These are phyloP conservation scores for Aspergillus sojae DNA, from an alignment of 2,329 filamentous ascomycete genomes.

Conservation along the genomic window DNA sequence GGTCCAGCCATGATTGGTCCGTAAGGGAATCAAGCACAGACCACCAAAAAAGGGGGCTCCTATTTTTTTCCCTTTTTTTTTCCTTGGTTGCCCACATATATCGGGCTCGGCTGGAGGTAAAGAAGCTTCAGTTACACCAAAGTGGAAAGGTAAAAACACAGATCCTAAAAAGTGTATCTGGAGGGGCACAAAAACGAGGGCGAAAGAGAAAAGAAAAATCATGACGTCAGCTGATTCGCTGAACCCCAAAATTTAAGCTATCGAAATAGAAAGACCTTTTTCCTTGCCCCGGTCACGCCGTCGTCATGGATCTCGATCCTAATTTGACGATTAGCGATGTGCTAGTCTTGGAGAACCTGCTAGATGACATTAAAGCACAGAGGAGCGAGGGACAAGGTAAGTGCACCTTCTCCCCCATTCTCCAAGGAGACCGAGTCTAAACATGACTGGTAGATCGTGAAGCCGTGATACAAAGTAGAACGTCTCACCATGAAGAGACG, in stretches of 20 bases:
- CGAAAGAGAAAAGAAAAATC: not conserved
- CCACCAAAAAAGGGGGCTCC: not conserved
- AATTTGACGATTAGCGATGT: not conserved
- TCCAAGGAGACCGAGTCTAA: not conserved
- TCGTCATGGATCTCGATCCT: not conserved
- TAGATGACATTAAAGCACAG: not conserved
- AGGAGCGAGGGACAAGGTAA: not conserved
- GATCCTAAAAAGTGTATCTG: not conserved
- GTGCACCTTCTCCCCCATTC: not conserved
- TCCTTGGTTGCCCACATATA: not conserved
- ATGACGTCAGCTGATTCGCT: not conserved
- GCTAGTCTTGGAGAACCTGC: not conserved
- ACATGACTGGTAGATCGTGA: not conserved
- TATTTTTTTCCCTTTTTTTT: not conserved
- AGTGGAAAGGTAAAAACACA: not conserved
- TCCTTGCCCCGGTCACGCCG: not conserved
- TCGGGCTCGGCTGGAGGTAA: not conserved
- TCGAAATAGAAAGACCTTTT: not conserved
- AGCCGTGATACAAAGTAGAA: not conserved
- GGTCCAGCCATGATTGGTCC: not conserved
- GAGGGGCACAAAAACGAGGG: not conserved
- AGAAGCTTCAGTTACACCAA: not conserved
- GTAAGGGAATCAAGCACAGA: not conserved
- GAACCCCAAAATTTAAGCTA: not conserved
- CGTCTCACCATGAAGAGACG: constrained; percentile 18